These are phyloP conservation scores for Aspergillus transmontanensis DNA, from an alignment of 2,329 filamentous ascomycete genomes.

Conservation along the genomic window DNA sequence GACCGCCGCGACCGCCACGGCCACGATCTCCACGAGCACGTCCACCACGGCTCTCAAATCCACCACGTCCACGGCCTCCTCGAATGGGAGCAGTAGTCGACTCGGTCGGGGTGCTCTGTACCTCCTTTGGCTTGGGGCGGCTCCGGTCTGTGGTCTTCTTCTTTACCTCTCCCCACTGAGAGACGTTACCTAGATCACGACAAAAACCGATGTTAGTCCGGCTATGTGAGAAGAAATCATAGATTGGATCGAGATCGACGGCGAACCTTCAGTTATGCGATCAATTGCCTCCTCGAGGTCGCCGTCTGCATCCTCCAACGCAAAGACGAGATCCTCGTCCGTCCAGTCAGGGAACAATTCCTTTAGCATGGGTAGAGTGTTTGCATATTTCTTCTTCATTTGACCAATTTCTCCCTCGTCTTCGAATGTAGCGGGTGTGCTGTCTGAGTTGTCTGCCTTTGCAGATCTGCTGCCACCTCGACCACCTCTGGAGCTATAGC, in stretches of 20 bases:
- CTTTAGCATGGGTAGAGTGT: constrained; percentile 78
- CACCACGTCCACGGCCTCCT: constrained; percentile 50
- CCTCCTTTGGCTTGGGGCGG: constrained; percentile 51
- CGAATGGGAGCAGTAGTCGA: constrained; percentile 37
- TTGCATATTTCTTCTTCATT: constrained; percentile 85
- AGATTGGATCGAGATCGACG: constrained; percentile 4
- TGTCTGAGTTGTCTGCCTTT: constrained; percentile 74
- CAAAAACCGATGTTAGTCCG: constrained; percentile 9
- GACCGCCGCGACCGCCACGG: constrained; percentile 50
- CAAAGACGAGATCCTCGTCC: constrained; percentile 90
- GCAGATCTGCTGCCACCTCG: constrained; percentile 68
- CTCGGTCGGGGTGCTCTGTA: constrained; percentile 37
- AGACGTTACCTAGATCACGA: constrained; percentile 47
- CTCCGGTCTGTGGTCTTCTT: constrained; percentile 52
- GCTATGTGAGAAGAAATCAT: not conserved
- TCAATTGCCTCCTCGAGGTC: constrained; percentile 53
- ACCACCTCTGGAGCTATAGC: constrained; percentile 69
- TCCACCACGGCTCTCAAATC: constrained; percentile 49
- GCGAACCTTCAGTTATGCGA: constrained; percentile 53
- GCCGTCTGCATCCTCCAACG: constrained; percentile 72
- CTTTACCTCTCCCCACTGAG: constrained; percentile 57
- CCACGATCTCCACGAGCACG: constrained; percentile 52
- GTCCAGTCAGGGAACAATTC: constrained; percentile 97
- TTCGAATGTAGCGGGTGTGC: constrained; percentile 59
- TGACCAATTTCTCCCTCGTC: constrained; percentile 90